phyloP scores from a whole-genome alignment of 495 filamentous ascomycete genomes.

The Aspergillus asperescens region DNA sequence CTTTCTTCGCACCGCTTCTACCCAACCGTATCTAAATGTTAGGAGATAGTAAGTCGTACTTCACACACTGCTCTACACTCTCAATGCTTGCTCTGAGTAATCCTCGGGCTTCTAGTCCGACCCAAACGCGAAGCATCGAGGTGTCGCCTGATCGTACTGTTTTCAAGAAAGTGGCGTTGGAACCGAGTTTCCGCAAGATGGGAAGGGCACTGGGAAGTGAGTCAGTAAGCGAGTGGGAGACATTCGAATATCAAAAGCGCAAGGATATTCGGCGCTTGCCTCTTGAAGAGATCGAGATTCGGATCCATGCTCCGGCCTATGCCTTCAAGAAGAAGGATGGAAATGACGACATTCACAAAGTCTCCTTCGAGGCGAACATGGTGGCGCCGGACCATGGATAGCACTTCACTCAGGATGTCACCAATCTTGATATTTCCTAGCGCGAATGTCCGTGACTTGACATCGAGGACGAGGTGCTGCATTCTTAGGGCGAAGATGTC shows the following conservation, averaged over 20 bases:
- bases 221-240: not conserved
- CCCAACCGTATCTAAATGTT: slow-evolving; percentile 62
- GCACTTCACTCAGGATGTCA: slow-evolving; percentile 83
- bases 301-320: slow-evolving; percentile 88
- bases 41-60: slow-evolving; percentile 74
- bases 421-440: slow-evolving; percentile 95
- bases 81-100: slow-evolving; percentile 85
- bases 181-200: slow-evolving; percentile 82
- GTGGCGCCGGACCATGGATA: slow-evolving; percentile 86
- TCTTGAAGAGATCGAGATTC: slow-evolving; percentile 78
- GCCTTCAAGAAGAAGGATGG: slow-evolving; percentile 87
- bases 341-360: slow-evolving; percentile 97
- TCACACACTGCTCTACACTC: slow-evolving; percentile 79
- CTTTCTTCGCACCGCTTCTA: too few relatives aligned
- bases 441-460: slow-evolving; percentile 86
- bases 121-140: slow-evolving; percentile 92
- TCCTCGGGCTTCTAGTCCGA: slow-evolving; percentile 80
- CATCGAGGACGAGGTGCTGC: slow-evolving; percentile 87
- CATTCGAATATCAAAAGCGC: not conserved
- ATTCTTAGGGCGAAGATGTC: slow-evolving; percentile 93
- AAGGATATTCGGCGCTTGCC: slow-evolving; percentile 39
- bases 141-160: slow-evolving; percentile 64
- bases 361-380: slow-evolving; percentile 96
- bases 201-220: slow-evolving; percentile 63
- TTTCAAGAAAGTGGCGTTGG: slow-evolving; percentile 48